These are phyloP conservation scores for Ichthyophthirius multifiliis DNA, from an alignment of 169 alveolate species.

Conservation along the genomic window DNA sequence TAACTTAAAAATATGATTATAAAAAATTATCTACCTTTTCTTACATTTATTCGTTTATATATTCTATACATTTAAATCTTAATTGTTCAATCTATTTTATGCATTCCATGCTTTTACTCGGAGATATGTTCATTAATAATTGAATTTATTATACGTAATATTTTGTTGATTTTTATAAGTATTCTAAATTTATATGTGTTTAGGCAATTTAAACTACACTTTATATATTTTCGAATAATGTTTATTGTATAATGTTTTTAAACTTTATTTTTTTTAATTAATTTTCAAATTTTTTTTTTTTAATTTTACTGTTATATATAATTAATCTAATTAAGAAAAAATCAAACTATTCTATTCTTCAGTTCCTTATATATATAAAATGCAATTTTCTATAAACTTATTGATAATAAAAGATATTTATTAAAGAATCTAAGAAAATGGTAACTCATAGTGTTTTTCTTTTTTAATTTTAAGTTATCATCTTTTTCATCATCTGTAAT, in stretches of 20 bases:
- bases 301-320: not conserved
- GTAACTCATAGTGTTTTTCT: not conserved
- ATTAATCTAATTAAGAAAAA: not conserved
- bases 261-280: not conserved
- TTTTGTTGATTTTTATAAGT: not conserved
- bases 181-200: not conserved
- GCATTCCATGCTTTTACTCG: too few relatives aligned
- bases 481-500: not conserved
- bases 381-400: not conserved
- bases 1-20: not conserved
- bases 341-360: not conserved
- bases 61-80: too few relatives aligned
- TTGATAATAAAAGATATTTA: not conserved
- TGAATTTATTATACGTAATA: not conserved
- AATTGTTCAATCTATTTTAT: too few relatives aligned
- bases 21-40: too few relatives aligned
- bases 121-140: not conserved
- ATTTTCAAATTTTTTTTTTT: not conserved
- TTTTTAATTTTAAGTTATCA: not conserved
- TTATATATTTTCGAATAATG: not conserved
- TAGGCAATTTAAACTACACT: not conserved
- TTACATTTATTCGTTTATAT: too few relatives aligned
- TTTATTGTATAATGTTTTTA: not conserved
- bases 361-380: not conserved
- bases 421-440: not conserved